Conservation (phyloP, 495 filamentous ascomycete genomes). For the Penicillium simplicissimum region DNA sequence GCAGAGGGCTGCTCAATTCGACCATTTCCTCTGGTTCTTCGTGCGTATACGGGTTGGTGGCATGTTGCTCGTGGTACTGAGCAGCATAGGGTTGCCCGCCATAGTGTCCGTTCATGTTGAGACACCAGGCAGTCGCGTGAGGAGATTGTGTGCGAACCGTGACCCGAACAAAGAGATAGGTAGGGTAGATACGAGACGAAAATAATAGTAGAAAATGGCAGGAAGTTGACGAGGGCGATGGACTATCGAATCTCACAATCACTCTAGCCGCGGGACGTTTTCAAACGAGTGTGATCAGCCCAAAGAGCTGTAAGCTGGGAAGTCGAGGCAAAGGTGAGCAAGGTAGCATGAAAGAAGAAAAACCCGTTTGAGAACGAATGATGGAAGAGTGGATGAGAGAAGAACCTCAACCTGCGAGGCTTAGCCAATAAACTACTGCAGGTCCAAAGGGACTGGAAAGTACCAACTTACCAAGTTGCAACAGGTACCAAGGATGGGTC, state of each 20-base stretch:
- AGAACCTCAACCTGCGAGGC: slow-evolving; percentile 5
- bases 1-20: slow-evolving; percentile 25
- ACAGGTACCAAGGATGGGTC: background rate
- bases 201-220: slow-evolving; percentile 4
- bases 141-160: background rate
- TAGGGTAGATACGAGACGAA: background rate
- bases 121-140: background rate
- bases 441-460: background rate
- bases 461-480: background rate
- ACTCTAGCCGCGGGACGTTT: background rate
- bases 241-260: background rate
- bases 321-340: slow-evolving; percentile 1
- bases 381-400: slow-evolving; percentile 2
- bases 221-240: background rate
- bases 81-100: slow-evolving; percentile 11
- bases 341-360: slow-evolving; percentile 1
- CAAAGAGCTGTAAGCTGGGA: slow-evolving; percentile 3
- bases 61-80: slow-evolving; percentile 6
- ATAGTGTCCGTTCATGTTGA: slow-evolving; percentile 26
- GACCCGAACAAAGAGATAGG: background rate
- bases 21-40: slow-evolving; percentile 32
- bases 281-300: slow-evolving; percentile 24
- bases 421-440: slow-evolving; percentile 7
- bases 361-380: background rate
- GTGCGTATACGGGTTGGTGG: slow-evolving; percentile 2